Evolutionary conservation across 257 asterid genomes (phyloP).

Genomic region (Jacaranda mimosifolia): DNA sequence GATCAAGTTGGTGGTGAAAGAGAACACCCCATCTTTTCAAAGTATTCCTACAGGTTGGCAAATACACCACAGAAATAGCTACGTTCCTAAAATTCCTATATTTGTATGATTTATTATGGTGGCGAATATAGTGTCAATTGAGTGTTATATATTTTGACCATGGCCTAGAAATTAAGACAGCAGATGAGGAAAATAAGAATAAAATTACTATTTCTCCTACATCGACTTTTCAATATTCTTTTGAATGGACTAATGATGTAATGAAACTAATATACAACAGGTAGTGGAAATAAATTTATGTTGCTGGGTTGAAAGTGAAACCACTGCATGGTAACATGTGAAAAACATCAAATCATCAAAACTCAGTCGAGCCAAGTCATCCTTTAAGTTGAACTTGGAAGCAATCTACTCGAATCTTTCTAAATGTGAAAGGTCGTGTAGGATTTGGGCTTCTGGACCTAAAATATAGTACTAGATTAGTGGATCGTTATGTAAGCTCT

Average conservation of each 20-base stretch:
- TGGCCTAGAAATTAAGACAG: not conserved
- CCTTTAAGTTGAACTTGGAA: too few species aligned
- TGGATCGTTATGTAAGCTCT: too few species aligned
- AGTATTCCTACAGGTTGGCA: constrained; percentile 36
- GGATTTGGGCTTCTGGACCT: too few species aligned
- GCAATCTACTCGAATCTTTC: too few species aligned
- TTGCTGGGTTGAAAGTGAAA: constrained; percentile 63
- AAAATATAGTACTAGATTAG: too few species aligned
- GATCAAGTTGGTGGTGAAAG: constrained; percentile 54
- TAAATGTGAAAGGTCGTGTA: too few species aligned
- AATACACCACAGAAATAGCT: constrained; percentile 43
- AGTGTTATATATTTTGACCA: not conserved
- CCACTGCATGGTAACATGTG: constrained; percentile 58
- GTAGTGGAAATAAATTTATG: constrained; percentile 75
- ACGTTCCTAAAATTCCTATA: not conserved
- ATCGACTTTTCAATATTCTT: too few species aligned
- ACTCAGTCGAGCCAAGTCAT: too few species aligned
- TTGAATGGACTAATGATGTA: not conserved
- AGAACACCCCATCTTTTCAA: constrained; percentile 18
- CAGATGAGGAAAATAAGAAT: too few species aligned
- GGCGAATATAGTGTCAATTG: not conserved
- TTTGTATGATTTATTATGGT: not conserved
- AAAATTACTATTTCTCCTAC: too few species aligned
- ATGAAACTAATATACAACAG: constrained; percentile 65
- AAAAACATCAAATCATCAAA: not conserved